Conservation (phyloP, 106 monocot species). For the Dioscorea dumetorum region DNA sequence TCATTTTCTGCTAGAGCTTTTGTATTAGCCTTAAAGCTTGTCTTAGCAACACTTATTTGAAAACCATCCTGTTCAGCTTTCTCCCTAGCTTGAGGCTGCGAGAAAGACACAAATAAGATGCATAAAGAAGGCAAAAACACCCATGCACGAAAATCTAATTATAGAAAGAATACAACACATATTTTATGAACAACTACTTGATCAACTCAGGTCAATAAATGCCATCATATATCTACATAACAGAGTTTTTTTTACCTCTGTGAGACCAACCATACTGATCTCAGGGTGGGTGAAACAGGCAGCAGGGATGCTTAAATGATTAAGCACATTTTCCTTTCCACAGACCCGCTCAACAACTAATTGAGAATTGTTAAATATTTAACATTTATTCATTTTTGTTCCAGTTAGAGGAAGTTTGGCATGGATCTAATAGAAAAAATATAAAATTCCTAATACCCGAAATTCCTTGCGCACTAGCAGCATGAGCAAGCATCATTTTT, state of each 20-base stretch:
- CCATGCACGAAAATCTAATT: background rate
- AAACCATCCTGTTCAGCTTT: slow-evolving; percentile 85
- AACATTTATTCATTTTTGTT: background rate
- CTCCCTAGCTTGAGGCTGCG: slow-evolving; percentile 96
- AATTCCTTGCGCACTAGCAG: slow-evolving; percentile 96
- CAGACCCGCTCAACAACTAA: slow-evolving; percentile 84
- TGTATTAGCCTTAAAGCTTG: slow-evolving; percentile 97
- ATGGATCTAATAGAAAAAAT: background rate
- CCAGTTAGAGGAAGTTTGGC: background rate
- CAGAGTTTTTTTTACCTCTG: slow-evolving; percentile 49
- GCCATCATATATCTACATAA: too few relatives aligned
- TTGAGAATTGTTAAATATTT: slow-evolving; percentile 2
- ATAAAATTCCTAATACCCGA: slow-evolving; percentile 40
- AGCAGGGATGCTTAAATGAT: slow-evolving; percentile 95
- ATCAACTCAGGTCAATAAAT: too few relatives aligned
- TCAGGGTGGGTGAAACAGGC: slow-evolving; percentile 98
- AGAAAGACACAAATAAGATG: slow-evolving; percentile 3
- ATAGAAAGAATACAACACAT: too few relatives aligned
- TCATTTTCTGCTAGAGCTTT: slow-evolving; percentile 98
- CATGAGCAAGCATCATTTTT: slow-evolving; percentile 99
- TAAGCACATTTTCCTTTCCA: slow-evolving; percentile 80
- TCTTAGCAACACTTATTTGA: slow-evolving; percentile 76
- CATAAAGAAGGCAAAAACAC: background rate
- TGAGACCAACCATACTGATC: slow-evolving; percentile 95
- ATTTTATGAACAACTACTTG: too few relatives aligned